These are phyloP conservation scores for Picea sitchensis DNA, from an alignment of 75 land plant species.

Conservation along the genomic window DNA sequence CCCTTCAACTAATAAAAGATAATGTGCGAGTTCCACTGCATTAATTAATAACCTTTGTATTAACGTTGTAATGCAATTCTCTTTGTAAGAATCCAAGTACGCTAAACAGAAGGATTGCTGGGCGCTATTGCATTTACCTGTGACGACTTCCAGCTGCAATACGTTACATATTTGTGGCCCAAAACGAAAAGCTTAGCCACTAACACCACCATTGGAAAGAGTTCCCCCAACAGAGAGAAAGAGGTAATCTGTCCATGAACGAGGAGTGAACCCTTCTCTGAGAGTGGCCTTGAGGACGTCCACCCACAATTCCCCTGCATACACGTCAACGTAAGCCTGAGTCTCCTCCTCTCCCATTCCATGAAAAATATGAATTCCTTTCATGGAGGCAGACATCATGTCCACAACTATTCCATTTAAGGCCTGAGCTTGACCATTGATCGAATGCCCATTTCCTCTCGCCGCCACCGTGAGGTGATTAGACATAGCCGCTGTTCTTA, in stretches of 20 bases:
- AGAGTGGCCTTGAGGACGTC: constrained; percentile 58
- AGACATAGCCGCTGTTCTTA: constrained; percentile 15
- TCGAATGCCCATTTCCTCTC: constrained; percentile 45
- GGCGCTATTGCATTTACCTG: no score
- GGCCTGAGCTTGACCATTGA: constrained; percentile 54
- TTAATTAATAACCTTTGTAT: no score
- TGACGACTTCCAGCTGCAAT: no score
- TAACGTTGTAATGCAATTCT: no score
- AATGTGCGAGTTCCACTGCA: no score
- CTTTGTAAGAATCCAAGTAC: no score
- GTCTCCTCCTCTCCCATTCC: not conserved
- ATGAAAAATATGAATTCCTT: constrained; percentile 12
- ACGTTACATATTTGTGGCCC: constrained; percentile 50
- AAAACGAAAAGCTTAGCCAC: constrained; percentile 42
- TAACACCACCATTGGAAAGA: constrained; percentile 48
- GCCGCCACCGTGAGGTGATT: constrained; percentile 20
- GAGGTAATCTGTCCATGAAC: constrained; percentile 47
- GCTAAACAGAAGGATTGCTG: no score
- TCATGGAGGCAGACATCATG: constrained; percentile 10
- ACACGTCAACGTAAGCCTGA: constrained; percentile 31
- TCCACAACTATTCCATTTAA: constrained; percentile 46
- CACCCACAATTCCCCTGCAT: constrained; percentile 76
- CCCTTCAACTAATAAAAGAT: no score
- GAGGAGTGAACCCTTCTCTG: constrained; percentile 40
- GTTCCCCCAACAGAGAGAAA: constrained; percentile 49